These are phyloP conservation scores for Globisporangium okanoganense DNA, from an alignment of 352 stramenopile species.

Conservation along the genomic window DNA sequence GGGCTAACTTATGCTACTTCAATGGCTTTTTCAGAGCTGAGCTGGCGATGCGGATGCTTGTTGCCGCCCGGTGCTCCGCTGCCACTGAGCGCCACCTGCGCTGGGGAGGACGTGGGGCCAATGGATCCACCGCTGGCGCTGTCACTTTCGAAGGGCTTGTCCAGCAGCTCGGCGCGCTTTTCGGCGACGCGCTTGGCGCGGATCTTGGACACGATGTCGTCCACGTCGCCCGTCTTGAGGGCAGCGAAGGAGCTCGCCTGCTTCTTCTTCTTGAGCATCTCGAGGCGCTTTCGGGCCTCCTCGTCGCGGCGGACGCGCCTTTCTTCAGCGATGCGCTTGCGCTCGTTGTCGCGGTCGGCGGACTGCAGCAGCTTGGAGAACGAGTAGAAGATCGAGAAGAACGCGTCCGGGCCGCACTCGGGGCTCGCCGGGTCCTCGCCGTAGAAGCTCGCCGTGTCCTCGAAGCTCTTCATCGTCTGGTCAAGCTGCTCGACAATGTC, in stretches of 20 bases:
- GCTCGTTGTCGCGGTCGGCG: conserved; percentile 79
- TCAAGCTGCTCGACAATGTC: conserved; percentile 52
- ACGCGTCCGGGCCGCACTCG: conserved; percentile 66
- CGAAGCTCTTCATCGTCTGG: conserved; percentile 58
- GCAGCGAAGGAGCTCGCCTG: conserved; percentile 62
- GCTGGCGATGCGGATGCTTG: neutral
- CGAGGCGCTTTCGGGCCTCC: conserved; percentile 75
- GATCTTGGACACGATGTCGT: conserved; percentile 84
- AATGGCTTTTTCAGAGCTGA: conserved; percentile 5
- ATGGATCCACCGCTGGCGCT: neutral
- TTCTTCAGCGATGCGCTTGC: conserved; percentile 79
- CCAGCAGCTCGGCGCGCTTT: conserved; percentile 61
- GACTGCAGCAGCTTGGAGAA: conserved; percentile 81
- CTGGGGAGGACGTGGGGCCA: neutral
- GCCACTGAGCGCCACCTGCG: neutral
- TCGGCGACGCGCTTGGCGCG: conserved; percentile 74
- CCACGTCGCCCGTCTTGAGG: conserved; percentile 75
- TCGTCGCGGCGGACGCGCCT: conserved; percentile 68
- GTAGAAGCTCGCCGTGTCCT: conserved; percentile 66
- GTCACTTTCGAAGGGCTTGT: conserved; percentile 16
- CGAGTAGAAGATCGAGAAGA: conserved; percentile 86
- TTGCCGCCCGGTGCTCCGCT: conserved; percentile 5
- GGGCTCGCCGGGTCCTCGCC: conserved; percentile 70
- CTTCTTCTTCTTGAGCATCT: conserved; percentile 79
- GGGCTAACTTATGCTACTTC: conserved; percentile 20